phyloP scores from a whole-genome alignment of 805 yeast species.

The Myxozyma melibiosi region DNA sequence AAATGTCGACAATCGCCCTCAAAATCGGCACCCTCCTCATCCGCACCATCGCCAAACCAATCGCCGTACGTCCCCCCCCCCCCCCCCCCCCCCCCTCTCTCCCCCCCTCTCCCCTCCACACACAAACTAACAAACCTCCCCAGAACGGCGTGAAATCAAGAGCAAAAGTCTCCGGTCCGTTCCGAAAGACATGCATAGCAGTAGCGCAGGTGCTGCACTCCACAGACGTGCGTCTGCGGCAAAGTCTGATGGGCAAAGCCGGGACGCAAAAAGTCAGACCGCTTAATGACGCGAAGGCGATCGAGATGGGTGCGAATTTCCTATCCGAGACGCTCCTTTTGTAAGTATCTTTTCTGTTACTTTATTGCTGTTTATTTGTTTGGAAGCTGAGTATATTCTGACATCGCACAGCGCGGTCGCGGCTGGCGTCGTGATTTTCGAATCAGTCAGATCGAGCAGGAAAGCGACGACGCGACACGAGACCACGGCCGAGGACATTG shows the following conservation, averaged over 20 bases:
- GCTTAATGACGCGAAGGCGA: constrained; percentile 76
- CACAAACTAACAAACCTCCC: no score
- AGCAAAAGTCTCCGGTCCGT: constrained; percentile 70
- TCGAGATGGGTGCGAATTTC: constrained; percentile 79
- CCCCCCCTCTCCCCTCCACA: neutral
- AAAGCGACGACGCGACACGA: constrained; percentile 66
- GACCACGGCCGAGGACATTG: constrained; percentile 70
- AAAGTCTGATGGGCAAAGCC: constrained; percentile 59
- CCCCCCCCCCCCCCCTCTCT: constrained; percentile 7
- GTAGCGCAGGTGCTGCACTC: constrained; percentile 74
- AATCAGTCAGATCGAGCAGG: constrained; percentile 65
- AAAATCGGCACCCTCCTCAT: constrained; percentile 72
- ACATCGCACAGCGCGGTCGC: constrained; percentile 61
- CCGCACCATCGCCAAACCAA: constrained; percentile 77
- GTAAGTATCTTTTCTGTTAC: constrained; percentile 18
- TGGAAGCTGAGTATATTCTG: no score
- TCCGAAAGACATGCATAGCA: constrained; percentile 62
- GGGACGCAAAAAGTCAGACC: constrained; percentile 61
- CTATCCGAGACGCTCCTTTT: constrained; percentile 77
- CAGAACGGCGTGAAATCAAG: constrained; percentile 65
- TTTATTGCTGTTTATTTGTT: neutral
- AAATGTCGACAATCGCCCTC: constrained; percentile 76
- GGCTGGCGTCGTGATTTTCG: constrained; percentile 72
- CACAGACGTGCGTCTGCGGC: constrained; percentile 63
- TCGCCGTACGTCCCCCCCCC: constrained; percentile 51